Percentiles rank a stretch among this genome's conserved stretches.
These are phyloP conservation scores for Carallia brachiata DNA, from an alignment of 345 rosid species.

Conservation along the genomic window DNA sequence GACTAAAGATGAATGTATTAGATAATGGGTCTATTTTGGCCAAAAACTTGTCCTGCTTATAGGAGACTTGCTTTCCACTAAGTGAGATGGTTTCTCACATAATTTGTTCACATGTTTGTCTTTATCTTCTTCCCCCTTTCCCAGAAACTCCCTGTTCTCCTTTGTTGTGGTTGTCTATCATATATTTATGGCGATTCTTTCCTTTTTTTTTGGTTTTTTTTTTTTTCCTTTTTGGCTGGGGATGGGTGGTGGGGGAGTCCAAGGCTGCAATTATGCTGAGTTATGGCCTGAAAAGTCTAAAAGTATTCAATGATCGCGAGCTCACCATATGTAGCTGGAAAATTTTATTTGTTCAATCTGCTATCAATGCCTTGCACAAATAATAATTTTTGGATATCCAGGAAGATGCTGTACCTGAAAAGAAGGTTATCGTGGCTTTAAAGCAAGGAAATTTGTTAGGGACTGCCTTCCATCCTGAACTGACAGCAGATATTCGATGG, in stretches of 20 bases:
- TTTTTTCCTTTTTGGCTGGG: neutral
- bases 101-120: no score
- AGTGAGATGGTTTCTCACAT: no score
- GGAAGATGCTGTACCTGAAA: conserved; percentile 66
- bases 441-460: conserved; percentile 80
- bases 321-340: neutral
- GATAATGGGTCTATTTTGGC: no score
- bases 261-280: neutral
- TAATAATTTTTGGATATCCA: conserved; percentile 23
- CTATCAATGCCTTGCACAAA: neutral
- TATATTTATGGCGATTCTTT: neutral
- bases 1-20: no score
- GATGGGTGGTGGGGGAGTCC: neutral
- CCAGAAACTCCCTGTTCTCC: no score
- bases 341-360: conserved; percentile 3
- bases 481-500: conserved; percentile 94
- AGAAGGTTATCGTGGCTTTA: conserved; percentile 77
- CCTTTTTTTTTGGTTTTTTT: neutral
- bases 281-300: no score
- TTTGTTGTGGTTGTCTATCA: neutral
- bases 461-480: conserved; percentile 96
- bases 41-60: no score
- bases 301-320: neutral
- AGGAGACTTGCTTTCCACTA: no score
- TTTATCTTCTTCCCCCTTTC: no score